These are phyloP conservation scores for Beauveria asiatica DNA, from an alignment of 2,329 filamentous ascomycete species.

Conservation along the genomic window DNA sequence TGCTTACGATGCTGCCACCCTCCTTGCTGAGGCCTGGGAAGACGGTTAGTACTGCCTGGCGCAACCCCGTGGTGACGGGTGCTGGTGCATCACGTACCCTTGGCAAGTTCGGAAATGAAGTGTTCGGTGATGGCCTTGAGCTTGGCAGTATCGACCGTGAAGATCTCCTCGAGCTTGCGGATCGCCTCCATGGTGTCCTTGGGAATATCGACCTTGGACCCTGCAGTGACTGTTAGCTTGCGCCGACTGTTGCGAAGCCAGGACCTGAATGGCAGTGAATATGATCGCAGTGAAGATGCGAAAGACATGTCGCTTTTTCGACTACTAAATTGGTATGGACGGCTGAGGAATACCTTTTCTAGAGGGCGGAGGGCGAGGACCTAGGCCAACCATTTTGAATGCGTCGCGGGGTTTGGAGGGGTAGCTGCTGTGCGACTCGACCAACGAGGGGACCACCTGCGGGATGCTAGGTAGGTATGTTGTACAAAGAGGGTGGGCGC, in stretches of 20 bases:
- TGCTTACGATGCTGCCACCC: conserved; percentile 83
- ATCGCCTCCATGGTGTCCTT: conserved; percentile 76
- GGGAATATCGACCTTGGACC: conserved; percentile 85
- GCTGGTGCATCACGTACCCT: conserved; percentile 47
- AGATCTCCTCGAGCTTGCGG: conserved; percentile 71
- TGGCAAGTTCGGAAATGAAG: conserved; percentile 80
- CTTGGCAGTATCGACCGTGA: conserved; percentile 68
- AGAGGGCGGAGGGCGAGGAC: conserved; percentile 12
- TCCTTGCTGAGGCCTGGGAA: conserved; percentile 66
- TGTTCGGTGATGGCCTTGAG: conserved; percentile 86
- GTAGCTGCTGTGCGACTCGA: conserved; percentile 7
- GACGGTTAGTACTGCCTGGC: neutral
- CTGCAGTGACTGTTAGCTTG: conserved; percentile 33
- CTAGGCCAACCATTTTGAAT: conserved; percentile 12
- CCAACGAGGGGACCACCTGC: neutral
- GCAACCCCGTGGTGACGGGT: neutral
- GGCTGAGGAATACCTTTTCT: conserved; percentile 9
- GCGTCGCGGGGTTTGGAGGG: conserved; percentile 13
- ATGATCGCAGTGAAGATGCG: too few relatives aligned
- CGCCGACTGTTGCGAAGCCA: neutral
- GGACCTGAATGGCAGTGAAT: neutral
- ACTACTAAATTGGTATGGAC: neutral
- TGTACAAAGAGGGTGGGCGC: neutral
- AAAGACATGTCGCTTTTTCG: neutral
- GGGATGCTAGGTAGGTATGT: neutral